Evolutionary conservation across 2,329 filamentous ascomycete species (phyloP).

Genomic region (Ampelomyces quisqualis): DNA sequence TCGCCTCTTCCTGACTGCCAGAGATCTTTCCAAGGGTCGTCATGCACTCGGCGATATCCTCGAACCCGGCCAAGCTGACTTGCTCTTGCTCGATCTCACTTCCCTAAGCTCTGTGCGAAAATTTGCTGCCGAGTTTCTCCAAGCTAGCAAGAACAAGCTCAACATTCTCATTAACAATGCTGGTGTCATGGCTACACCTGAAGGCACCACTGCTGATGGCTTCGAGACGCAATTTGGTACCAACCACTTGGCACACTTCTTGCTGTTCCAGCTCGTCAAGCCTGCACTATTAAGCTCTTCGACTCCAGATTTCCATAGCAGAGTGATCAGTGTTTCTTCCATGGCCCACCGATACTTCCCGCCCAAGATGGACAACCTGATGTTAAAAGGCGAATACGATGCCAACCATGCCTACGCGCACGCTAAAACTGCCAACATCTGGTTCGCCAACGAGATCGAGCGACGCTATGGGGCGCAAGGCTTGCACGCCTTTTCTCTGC

Average conservation of each 20-base stretch:
- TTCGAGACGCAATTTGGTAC: conserved; percentile 55
- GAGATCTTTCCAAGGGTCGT: conserved; percentile 25
- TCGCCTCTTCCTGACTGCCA: conserved; percentile 48
- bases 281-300: conserved; percentile 45
- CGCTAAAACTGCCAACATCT: conserved; percentile 55
- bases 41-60: conserved; percentile 27
- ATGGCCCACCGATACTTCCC: conserved; percentile 7
- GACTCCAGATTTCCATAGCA: conserved; percentile 43
- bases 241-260: conserved; percentile 58
- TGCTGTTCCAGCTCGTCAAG: conserved; percentile 55
- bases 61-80: conserved; percentile 16
- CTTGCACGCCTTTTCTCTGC: conserved; percentile 48
- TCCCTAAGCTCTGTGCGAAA: conserved; percentile 19
- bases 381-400: conserved; percentile 45
- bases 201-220: conserved; percentile 34
- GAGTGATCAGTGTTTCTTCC: conserved; percentile 53
- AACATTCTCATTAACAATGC: conserved; percentile 25
- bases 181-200: conserved; percentile 27
- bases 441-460: conserved; percentile 55
- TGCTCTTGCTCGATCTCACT: conserved; percentile 29
- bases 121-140: conserved; percentile 22
- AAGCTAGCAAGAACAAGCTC: conserved; percentile 14
- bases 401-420: conserved; percentile 49
- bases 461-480: conserved; percentile 49
- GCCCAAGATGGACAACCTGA: conserved; percentile 40